Evolutionary conservation across 2,329 filamentous ascomycete species (phyloP).

Genomic region (Pestalotiopsis sp.): DNA sequence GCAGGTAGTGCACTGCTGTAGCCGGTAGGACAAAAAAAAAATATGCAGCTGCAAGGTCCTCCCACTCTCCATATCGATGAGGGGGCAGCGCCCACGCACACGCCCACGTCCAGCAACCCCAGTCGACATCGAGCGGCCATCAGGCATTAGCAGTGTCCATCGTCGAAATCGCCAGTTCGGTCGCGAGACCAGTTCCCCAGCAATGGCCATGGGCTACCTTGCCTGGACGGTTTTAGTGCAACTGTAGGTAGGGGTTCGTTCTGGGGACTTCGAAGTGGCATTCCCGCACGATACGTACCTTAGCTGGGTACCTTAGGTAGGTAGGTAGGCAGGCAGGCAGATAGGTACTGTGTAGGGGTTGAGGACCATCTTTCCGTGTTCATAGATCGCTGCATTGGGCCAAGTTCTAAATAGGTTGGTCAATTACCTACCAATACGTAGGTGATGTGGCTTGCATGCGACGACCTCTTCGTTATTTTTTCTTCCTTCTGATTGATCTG

Average conservation of each 20-base stretch:
- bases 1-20: background rate
- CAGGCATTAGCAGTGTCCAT: background rate
- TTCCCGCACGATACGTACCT: background rate
- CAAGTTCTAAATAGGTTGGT: background rate
- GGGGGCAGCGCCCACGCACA: background rate
- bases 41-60: background rate
- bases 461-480: background rate
- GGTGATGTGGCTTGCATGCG: conserved; percentile 1
- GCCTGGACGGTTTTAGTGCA: background rate
- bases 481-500: background rate
- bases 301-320: background rate
- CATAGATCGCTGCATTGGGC: background rate
- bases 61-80: background rate
- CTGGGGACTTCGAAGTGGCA: background rate
- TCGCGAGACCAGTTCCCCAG: background rate
- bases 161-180: background rate
- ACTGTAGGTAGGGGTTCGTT: background rate
- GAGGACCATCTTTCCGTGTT: background rate
- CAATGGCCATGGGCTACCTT: background rate
- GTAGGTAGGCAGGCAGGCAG: background rate
- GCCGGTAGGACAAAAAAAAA: background rate
- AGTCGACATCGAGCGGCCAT: background rate
- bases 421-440: background rate
- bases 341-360: background rate
- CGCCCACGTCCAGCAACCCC: background rate